A percentile compares a stretch with the other conserved stretches of the same genome.
These are phyloP conservation scores for Spencermartinsiella ligniputridi DNA, from an alignment of 1,139 yeast species.

Conservation along the genomic window DNA sequence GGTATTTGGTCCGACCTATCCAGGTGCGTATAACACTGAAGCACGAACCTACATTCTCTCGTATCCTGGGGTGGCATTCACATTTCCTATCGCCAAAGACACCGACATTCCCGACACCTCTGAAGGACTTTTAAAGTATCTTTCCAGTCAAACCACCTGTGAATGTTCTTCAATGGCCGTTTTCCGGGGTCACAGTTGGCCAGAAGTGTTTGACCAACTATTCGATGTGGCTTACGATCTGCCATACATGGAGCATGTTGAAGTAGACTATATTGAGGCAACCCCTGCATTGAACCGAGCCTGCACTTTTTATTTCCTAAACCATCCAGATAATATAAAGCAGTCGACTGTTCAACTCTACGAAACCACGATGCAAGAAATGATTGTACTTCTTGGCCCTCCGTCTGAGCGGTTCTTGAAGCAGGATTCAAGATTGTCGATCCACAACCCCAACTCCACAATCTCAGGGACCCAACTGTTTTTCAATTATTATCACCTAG, in stretches of 20 bases:
- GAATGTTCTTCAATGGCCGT: slow-evolving; percentile 27
- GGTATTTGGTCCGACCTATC: slow-evolving; percentile 34
- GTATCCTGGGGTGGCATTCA: slow-evolving; percentile 33
- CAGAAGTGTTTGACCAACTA: slow-evolving; percentile 18
- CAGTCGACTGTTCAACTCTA: slow-evolving; percentile 15
- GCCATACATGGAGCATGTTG: slow-evolving; percentile 7
- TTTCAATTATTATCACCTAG: slow-evolving; percentile 31
- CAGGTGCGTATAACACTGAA: slow-evolving; percentile 22
- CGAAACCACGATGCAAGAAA: slow-evolving; percentile 27
- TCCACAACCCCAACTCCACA: slow-evolving; percentile 26
- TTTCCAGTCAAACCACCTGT: slow-evolving; percentile 20
- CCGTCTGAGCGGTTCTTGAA: slow-evolving; percentile 32
- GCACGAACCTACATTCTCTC: slow-evolving; percentile 23
- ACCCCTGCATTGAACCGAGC: slow-evolving; percentile 9
- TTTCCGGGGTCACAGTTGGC: slow-evolving; percentile 30
- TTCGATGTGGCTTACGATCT: slow-evolving; percentile 6
- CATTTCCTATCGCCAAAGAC: slow-evolving; percentile 20
- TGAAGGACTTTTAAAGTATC: slow-evolving; percentile 14
- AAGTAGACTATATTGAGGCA: slow-evolving; percentile 15
- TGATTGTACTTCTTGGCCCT: slow-evolving; percentile 31
- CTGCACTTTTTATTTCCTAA: slow-evolving; percentile 15
- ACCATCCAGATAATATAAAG: slow-evolving; percentile 17
- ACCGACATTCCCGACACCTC: slow-evolving; percentile 5
- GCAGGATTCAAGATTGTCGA: slow-evolving; percentile 28
- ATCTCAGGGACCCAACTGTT: slow-evolving; percentile 22